Evolutionary conservation across 768 basidiomycete species (phyloP), one percentile per base, ranked within the genome.

Genomic region (Dendrothele bispora): DNA sequence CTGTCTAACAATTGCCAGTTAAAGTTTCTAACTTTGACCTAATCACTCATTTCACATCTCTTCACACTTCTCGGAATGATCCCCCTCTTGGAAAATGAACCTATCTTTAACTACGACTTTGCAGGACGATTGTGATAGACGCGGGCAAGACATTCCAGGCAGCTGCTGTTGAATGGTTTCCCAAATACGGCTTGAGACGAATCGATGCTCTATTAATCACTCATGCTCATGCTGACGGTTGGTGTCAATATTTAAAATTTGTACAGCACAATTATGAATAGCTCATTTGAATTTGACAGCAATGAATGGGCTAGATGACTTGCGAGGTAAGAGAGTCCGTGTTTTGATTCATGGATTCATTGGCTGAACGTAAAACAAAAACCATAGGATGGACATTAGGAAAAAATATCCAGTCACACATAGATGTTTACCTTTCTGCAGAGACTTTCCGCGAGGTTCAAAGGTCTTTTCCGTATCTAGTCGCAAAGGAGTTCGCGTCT

Each of bases 291-390:
- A 39, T 32, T 39, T 38, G 42, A 32, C 50, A 75, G 92, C 93
- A 5, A 90, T 92, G 72, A 91, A 92, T 58, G 93, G 93, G 3
- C 65, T 95, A 48, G 93, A 95, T 66, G 93, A 95, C 64, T 70
- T 95, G 29, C 75, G 92, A 72, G 86, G 89, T 85, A 52, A 47
- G 72, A 63, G 28, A 51, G 10, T 10, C 26, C 28, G 24, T 20
- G 25, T n/a, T 25, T 12, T 15, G 28, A 18, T n/a, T 47, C 8
- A 32, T 26, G 44, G n/a, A 26, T 12, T 25, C 11, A 7, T 24
- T n/a, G 28, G 44, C 32, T 34, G 38, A 46, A 46, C 49, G 43
- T 37, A 45, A 41, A 40, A 18, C 17, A 14, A 51, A 53, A 22
- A 22, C 55, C 32, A 14, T 24, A 89, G 89, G 77, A 43, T 92